These are phyloP conservation scores for Suhomyces bolitotheri DNA, from an alignment of 1,139 yeast genomes.

Conservation along the genomic window DNA sequence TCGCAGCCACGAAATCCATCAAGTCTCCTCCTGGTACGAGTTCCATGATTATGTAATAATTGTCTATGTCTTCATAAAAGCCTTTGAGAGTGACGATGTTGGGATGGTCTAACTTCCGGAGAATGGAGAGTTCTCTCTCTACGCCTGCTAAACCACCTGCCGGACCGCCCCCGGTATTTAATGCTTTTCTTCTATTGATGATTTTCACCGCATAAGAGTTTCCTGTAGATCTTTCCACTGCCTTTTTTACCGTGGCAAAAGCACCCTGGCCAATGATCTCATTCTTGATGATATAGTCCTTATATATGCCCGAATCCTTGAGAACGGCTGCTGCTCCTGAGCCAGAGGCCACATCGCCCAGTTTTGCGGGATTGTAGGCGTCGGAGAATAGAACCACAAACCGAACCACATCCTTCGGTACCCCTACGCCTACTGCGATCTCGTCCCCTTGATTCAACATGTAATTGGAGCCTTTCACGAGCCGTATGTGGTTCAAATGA, in stretches of 20 bases:
- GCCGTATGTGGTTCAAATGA: conserved; percentile 67
- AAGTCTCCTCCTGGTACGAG: conserved; percentile 95
- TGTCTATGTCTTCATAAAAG: conserved; percentile 78
- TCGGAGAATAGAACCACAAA: conserved; percentile 67
- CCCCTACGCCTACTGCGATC: conserved; percentile 86
- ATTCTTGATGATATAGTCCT: conserved; percentile 74
- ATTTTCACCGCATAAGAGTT: conserved; percentile 87
- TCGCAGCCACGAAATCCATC: conserved; percentile 93
- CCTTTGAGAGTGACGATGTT: conserved; percentile 81
- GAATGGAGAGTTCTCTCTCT: conserved; percentile 78
- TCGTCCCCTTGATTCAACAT: conserved; percentile 90
- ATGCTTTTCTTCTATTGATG: conserved; percentile 76
- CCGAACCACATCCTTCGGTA: conserved; percentile 70
- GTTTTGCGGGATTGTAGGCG: conserved; percentile 37
- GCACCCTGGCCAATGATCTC: conserved; percentile 96
- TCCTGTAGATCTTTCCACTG: conserved; percentile 82
- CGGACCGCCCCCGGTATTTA: conserved; percentile 66
- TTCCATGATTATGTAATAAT: conserved; percentile 90
- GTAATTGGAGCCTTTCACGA: conserved; percentile 80
- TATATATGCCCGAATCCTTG: conserved; percentile 57
- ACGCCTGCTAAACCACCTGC: conserved; percentile 56
- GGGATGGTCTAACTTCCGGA: conserved; percentile 76
- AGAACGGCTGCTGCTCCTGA: conserved; percentile 22
- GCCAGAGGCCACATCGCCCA: conserved; percentile 15
- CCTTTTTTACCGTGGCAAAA: conserved; percentile 92